Conservation (phyloP, 2,329 filamentous ascomycete species). For the Colletotrichum viniferum region DNA sequence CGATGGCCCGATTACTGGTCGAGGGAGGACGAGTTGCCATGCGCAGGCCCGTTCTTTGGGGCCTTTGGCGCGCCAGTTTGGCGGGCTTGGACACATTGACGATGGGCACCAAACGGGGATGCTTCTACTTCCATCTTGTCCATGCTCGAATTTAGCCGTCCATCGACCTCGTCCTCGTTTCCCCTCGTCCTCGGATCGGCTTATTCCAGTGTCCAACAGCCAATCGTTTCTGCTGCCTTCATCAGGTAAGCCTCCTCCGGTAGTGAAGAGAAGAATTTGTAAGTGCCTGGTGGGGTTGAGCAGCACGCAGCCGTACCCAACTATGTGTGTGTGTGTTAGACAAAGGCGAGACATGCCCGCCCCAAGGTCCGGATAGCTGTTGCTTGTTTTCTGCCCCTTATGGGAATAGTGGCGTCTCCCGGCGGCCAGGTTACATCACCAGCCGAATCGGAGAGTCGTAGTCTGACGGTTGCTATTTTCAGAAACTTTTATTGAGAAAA, state of each 20-base stretch:
- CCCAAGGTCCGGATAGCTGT: neutral
- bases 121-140: neutral
- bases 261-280: neutral
- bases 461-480: neutral
- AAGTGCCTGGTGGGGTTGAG: neutral
- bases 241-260: slow-evolving; percentile 5
- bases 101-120: neutral
- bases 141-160: neutral
- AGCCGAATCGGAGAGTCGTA: neutral
- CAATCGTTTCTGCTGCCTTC: neutral
- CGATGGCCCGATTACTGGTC: slow-evolving; percentile 11
- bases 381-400: neutral
- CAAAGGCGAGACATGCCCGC: neutral
- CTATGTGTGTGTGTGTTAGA: neutral
- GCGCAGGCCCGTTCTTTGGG: neutral
- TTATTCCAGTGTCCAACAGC: neutral
- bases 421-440: neutral
- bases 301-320: neutral
- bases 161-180: neutral
- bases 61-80: neutral
- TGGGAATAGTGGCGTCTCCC: neutral
- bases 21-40: slow-evolving; percentile 1
- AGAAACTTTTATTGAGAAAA: neutral
- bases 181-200: neutral
- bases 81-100: neutral